Evolutionary conservation across 2,329 filamentous ascomycete species (phyloP).

Genomic region (Metarhizium sp.): DNA sequence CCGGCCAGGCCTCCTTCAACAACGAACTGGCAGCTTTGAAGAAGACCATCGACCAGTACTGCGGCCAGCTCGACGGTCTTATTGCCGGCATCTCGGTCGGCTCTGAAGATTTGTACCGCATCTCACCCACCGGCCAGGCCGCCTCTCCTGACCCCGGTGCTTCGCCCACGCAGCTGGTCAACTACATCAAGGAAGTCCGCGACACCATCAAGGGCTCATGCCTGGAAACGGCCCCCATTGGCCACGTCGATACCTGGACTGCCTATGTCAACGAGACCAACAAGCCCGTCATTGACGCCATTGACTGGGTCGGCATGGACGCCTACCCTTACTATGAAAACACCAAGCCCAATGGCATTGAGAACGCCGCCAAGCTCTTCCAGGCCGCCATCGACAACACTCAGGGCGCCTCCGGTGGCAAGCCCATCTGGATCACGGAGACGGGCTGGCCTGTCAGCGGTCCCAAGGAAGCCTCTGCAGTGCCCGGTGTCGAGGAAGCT

Average conservation of each 20-base stretch:
- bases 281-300: slow-evolving; percentile 54
- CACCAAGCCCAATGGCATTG: slow-evolving; percentile 56
- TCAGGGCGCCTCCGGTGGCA: slow-evolving; percentile 47
- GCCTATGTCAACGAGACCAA: slow-evolving; percentile 67
- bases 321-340: slow-evolving; percentile 79
- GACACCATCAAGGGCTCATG: slow-evolving; percentile 52
- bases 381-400: slow-evolving; percentile 55
- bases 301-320: slow-evolving; percentile 77
- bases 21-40: slow-evolving; percentile 69
- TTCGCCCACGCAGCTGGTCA: slow-evolving; percentile 50
- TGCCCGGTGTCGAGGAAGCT: slow-evolving; percentile 58
- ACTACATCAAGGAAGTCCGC: slow-evolving; percentile 63
- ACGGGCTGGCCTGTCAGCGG: slow-evolving; percentile 80
- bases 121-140: slow-evolving; percentile 58
- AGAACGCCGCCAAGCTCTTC: slow-evolving; percentile 57
- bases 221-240: slow-evolving; percentile 50
- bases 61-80: slow-evolving; percentile 51
- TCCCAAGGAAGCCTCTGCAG: slow-evolving; percentile 48
- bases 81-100: slow-evolving; percentile 81
- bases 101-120: slow-evolving; percentile 78
- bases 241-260: slow-evolving; percentile 88
- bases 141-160: slow-evolving; percentile 55
- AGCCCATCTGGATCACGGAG: slow-evolving; percentile 79
- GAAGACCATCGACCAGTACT: slow-evolving; percentile 60
- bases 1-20: slow-evolving; percentile 49